Conservation (phyloP, 306 rosid genomes). For the cucumber (Cucumis sativus) region DNA sequence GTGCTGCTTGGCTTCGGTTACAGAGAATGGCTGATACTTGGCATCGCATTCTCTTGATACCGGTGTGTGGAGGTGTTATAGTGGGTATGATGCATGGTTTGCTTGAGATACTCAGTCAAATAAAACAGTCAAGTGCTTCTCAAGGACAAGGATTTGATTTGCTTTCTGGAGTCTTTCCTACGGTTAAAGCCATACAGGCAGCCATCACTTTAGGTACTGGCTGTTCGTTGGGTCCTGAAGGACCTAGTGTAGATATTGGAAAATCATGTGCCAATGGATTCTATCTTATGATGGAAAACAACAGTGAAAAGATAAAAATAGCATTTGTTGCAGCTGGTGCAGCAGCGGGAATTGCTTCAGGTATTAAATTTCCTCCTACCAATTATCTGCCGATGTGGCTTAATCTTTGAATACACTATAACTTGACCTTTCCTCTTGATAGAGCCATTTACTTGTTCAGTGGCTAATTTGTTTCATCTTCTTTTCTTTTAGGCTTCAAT, state of each 20-base stretch:
- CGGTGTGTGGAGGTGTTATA: slow-evolving; percentile 88
- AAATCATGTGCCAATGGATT: slow-evolving; percentile 92
- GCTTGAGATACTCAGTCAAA: slow-evolving; percentile 76
- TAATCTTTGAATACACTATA: background rate
- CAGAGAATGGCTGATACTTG: slow-evolving; percentile 86
- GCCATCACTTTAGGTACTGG: slow-evolving; percentile 93
- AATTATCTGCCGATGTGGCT: background rate
- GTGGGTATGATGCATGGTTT: slow-evolving; percentile 99
- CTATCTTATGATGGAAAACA: slow-evolving; percentile 89
- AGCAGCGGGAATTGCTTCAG: slow-evolving; percentile 92
- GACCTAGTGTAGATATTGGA: slow-evolving; percentile 98
- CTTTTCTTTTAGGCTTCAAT: slow-evolving; percentile 67
- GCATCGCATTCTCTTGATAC: slow-evolving; percentile 88
- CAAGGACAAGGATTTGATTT: slow-evolving; percentile 74
- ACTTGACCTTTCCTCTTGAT: background rate
- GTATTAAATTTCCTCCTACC: slow-evolving; percentile 28
- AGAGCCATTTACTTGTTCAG: background rate
- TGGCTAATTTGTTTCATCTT: slow-evolving; percentile 14
- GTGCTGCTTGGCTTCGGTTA: slow-evolving; percentile 95
- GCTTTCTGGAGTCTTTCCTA: slow-evolving; percentile 70
- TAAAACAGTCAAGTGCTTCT: slow-evolving; percentile 60
- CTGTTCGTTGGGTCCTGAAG: slow-evolving; percentile 98
- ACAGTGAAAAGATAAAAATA: slow-evolving; percentile 63
- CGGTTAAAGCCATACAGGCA: slow-evolving; percentile 87
- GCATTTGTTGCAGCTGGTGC: slow-evolving; percentile 99